phyloP scores from a whole-genome alignment of 2,329 filamentous ascomycete genomes.

The Xylaria hypoxylon region DNA sequence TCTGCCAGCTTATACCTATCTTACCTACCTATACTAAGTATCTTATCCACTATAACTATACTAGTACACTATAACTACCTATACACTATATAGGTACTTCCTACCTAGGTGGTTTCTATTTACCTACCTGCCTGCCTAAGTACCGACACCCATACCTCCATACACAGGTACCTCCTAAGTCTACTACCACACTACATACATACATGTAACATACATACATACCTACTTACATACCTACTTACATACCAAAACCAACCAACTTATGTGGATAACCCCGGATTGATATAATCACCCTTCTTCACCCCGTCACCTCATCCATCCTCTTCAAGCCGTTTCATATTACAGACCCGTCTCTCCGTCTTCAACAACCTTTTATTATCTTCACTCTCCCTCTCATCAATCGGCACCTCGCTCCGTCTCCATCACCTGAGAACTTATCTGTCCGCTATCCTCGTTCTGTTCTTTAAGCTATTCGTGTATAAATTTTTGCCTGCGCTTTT shows the following conservation, averaged over 20 bases:
- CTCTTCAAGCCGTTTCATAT: slow-evolving; percentile 43
- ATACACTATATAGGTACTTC: not conserved
- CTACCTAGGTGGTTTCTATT: no score
- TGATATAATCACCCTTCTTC: slow-evolving; percentile 41
- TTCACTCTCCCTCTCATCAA: slow-evolving; percentile 22
- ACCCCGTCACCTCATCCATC: slow-evolving; percentile 29
- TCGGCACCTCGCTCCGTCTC: slow-evolving; percentile 4
- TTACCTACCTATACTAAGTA: not conserved
- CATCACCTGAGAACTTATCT: not conserved
- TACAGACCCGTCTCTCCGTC: slow-evolving; percentile 31
- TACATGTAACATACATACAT: not conserved
- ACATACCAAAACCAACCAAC: slow-evolving; percentile 14
- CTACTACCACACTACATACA: slow-evolving; percentile 10
- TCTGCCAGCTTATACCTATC: not conserved
- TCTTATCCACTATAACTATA: slow-evolving; percentile 23
- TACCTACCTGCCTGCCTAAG: not conserved
- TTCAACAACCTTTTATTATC: slow-evolving; percentile 8
- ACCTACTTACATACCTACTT: no score
- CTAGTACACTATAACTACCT: not conserved
- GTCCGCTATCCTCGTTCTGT: not conserved
- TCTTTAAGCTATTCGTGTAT: slow-evolving; percentile 21
- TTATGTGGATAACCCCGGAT: slow-evolving; percentile 39
- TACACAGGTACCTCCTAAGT: no score
- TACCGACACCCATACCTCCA: not conserved
- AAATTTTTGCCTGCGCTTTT: slow-evolving; percentile 11